Evolutionary conservation across 2,329 filamentous ascomycete species (phyloP).

Genomic region (Fusarium sp.): DNA sequence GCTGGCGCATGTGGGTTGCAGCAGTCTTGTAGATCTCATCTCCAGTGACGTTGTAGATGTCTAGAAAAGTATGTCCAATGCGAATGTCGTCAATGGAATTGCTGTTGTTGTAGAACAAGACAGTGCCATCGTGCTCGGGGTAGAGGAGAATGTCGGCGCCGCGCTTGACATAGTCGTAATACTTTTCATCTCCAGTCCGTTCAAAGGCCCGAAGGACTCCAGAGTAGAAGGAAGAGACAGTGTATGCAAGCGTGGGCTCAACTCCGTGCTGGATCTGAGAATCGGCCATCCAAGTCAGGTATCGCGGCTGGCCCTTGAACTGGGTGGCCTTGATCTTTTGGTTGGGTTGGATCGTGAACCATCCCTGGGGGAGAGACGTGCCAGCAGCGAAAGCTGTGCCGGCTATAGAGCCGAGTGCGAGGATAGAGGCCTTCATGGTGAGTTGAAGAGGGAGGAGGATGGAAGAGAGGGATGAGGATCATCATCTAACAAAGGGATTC

Average conservation of each 20-base stretch:
- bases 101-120: conserved; percentile 31
- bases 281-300: conserved; percentile 44
- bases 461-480: too few species aligned
- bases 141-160: conserved; percentile 38
- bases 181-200: conserved; percentile 36
- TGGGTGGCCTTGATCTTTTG: conserved; percentile 16
- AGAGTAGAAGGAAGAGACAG: conserved; percentile 32
- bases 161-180: conserved; percentile 41
- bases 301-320: conserved; percentile 32
- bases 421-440: conserved; percentile 7
- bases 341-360: conserved; percentile 25
- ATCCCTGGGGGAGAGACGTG: conserved; percentile 18
- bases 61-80: conserved; percentile 29
- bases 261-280: conserved; percentile 43
- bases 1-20: conserved; percentile 17
- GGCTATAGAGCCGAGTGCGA: background rate
- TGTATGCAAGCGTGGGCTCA: conserved; percentile 41
- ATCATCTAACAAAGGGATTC: background rate
- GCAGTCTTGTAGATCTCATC: conserved; percentile 30
- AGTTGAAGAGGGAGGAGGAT: background rate
- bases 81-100: conserved; percentile 34
- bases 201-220: conserved; percentile 30
- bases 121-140: conserved; percentile 35
- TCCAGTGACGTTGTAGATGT: conserved; percentile 28
- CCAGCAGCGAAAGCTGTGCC: conserved; percentile 5